A percentile compares a stretch with the other conserved stretches of the same genome.
These are phyloP conservation scores for Aspergillus proliferans DNA, from an alignment of 2,329 filamentous ascomycete genomes.

Conservation along the genomic window DNA sequence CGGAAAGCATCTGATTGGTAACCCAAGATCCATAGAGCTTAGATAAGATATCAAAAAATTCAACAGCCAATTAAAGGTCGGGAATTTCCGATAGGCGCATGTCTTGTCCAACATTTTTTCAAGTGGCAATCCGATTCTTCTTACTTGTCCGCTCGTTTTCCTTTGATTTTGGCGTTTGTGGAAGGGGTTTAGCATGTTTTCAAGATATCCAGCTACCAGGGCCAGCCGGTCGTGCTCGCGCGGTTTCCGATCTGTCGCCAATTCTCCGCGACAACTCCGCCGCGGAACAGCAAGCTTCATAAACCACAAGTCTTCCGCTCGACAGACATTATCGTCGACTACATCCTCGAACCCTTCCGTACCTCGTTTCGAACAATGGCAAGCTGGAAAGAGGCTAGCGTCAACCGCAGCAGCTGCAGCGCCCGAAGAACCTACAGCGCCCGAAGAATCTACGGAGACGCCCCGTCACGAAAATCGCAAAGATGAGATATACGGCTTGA, in stretches of 20 bases:
- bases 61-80: conserved; percentile 21
- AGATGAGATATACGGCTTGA: conserved; percentile 28
- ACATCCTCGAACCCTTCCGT: background rate
- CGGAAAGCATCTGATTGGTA: background rate
- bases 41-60: background rate
- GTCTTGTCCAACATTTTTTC: conserved; percentile 25
- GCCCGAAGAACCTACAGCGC: conserved; percentile 2
- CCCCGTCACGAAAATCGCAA: conserved; percentile 15
- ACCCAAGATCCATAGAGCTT: background rate
- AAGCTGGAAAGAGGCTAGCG: conserved; percentile 14
- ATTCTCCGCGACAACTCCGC: conserved; percentile 19
- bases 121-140: conserved; percentile 11
- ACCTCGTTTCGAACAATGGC: conserved; percentile 3
- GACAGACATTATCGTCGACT: conserved; percentile 3
- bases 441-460: conserved; percentile 9
- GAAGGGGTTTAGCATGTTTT: conserved; percentile 28
- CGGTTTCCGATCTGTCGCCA: conserved; percentile 18
- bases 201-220: conserved; percentile 24
- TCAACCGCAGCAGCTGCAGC: conserved; percentile 11
- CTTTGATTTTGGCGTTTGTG: background rate
- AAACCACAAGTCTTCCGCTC: conserved; percentile 8
- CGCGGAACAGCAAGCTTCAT: conserved; percentile 17
- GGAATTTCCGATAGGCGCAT: conserved; percentile 19
- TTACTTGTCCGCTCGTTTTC: conserved; percentile 2
- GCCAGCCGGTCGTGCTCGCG: conserved; percentile 23